A percentile compares a stretch with the other conserved stretches of the same genome.
Evolutionary conservation across 140 eudicot species (phyloP).

Genomic region (Stevia rebaudiana): DNA sequence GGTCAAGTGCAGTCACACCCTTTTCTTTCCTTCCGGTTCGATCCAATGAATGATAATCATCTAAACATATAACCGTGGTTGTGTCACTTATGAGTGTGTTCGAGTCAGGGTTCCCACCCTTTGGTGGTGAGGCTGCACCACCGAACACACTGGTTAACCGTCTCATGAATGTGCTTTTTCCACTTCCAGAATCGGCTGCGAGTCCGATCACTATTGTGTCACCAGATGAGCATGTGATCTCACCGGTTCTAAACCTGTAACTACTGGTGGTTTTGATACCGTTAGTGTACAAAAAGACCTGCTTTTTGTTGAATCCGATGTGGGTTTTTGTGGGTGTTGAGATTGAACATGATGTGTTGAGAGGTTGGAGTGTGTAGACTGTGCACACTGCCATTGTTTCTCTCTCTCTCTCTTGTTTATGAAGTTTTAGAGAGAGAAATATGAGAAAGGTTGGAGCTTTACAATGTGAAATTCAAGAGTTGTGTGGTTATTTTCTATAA

Average conservation of each 20-base stretch:
- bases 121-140: slow-evolving; percentile 95
- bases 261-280: slow-evolving; percentile 11
- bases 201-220: slow-evolving; percentile 83
- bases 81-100: slow-evolving; percentile 92
- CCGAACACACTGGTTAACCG: slow-evolving; percentile 94
- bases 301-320: slow-evolving; percentile 61
- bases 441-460: slow-evolving; percentile 22
- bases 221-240: slow-evolving; percentile 58
- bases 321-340: slow-evolving; percentile 63
- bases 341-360: slow-evolving; percentile 57
- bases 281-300: slow-evolving; percentile 36
- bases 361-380: slow-evolving; percentile 44
- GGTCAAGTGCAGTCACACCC: slow-evolving; percentile 97
- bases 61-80: slow-evolving; percentile 88
- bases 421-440: slow-evolving; percentile 20
- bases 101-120: slow-evolving; percentile 95
- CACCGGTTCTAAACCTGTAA: slow-evolving; percentile 11
- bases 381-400: slow-evolving; percentile 59
- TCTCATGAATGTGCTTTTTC: slow-evolving; percentile 94
- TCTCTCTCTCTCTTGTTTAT: slow-evolving; percentile 9
- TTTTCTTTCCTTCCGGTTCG: slow-evolving; percentile 84
- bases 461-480: slow-evolving; percentile 18
- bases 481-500: slow-evolving; percentile 5
- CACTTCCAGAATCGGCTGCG: slow-evolving; percentile 98
- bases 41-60: slow-evolving; percentile 92